Percentiles rank a stretch among this genome's conserved stretches.
Conservation (phyloP, 140 eudicot species). For the Flaveria floridana region DNA sequence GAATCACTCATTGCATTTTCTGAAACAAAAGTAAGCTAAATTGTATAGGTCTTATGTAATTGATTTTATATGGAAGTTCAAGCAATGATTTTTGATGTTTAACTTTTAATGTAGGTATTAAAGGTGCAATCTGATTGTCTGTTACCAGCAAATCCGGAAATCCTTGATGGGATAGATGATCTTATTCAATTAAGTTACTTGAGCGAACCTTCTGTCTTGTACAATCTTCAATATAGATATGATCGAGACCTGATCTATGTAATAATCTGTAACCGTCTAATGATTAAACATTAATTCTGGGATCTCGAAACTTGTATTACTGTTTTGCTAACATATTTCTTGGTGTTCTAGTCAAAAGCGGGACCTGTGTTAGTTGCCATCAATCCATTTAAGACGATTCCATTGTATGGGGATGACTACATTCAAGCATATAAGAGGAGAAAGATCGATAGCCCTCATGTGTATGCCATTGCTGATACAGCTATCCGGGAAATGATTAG, state of each 20-base stretch:
- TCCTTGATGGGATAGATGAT: constrained; percentile 89
- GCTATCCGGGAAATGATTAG: constrained; percentile 71
- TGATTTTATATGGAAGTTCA: constrained; percentile 16
- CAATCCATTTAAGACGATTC: constrained; percentile 78
- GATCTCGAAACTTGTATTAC: constrained; percentile 28
- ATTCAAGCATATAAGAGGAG: constrained; percentile 61
- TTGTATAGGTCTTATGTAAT: neutral
- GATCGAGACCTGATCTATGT: constrained; percentile 66
- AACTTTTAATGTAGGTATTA: constrained; percentile 46
- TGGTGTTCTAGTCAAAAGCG: constrained; percentile 65
- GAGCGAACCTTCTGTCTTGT: constrained; percentile 83
- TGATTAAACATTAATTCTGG: neutral
- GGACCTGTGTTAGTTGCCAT: constrained; percentile 77
- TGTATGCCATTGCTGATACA: constrained; percentile 69
- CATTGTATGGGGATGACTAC: constrained; percentile 55
- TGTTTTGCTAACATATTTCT: constrained; percentile 17
- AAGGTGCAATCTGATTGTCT: constrained; percentile 65
- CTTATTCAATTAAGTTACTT: constrained; percentile 85
- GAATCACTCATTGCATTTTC: constrained; percentile 62
- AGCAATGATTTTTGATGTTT: constrained; percentile 24
- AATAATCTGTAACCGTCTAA: constrained; percentile 34
- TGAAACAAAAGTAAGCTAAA: constrained; percentile 62
- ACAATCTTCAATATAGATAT: constrained; percentile 72
- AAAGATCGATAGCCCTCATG: constrained; percentile 67
- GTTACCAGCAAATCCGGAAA: constrained; percentile 85